Evolutionary conservation across 1,139 yeast genomes (phyloP), one percentile per base, ranked within the genome.

Genomic region (Saccharomyces hybrid): DNA sequence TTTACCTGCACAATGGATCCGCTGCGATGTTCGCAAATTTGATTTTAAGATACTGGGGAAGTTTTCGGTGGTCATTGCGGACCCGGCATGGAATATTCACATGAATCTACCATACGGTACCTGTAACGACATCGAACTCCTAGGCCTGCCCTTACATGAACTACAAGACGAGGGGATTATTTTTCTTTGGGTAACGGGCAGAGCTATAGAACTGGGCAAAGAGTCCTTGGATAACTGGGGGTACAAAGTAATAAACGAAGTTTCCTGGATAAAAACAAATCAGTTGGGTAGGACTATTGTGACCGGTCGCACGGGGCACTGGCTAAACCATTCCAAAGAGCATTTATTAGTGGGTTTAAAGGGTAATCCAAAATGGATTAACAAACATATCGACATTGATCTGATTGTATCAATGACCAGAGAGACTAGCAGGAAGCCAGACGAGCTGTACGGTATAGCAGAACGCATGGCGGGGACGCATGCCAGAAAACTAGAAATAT

Each of bases 311-410:
- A 91, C 98, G 0, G 98, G 98, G 0, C 98, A 91, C 69, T 91
- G 98, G 98, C 75, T 91, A 51, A 91, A 91, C 67, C 98, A 91
- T 70, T 88, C 97, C 0, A 91, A 91, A 64, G 98, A 91, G 70
- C 97, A 91, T 68, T 75, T 89, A 49, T 72, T 91, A 11, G 88
- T 91, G 28, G 98, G 96, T 0, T 67, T 86, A 31, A 90, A 90
- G 65, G 97, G 97, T 0, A 69, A 79, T 49, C 93, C 95, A 0
- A 63, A 69, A n/a, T 88, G 96, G 96, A 66, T 88, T 27, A 79
- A 80, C 58, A 74, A 76, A 51, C 76, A 79, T 49, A 69, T 86
- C 11, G 97, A 90, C 66, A 75, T 84, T 1, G 96, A 91, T 66
- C 75, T 86, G 9, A 78, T 91, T 48, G 93, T 89, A 0, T 85